These are phyloP conservation scores for Exsudoporus frostii DNA, from an alignment of 768 basidiomycete genomes.

Conservation along the genomic window DNA sequence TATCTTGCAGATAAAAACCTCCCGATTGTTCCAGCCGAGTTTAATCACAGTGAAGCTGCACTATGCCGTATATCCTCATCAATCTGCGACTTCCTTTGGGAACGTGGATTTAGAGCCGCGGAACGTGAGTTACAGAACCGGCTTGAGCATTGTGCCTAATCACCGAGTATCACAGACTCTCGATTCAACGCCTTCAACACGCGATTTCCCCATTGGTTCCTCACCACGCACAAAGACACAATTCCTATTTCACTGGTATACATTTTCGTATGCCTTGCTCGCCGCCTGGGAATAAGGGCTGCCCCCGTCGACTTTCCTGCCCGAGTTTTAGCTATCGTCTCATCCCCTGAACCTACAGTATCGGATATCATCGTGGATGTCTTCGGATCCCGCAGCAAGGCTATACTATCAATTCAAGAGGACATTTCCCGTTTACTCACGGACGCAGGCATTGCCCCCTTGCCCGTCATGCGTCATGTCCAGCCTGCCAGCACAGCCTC, in stretches of 20 bases:
- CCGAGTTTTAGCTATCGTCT: conserved; percentile 52
- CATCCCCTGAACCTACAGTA: conserved; percentile 33
- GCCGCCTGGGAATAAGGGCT: conserved; percentile 49
- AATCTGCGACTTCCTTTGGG: conserved; percentile 51
- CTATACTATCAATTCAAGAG: conserved; percentile 35
- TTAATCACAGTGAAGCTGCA: conserved; percentile 32
- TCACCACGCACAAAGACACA: conserved; percentile 45
- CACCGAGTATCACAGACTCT: conserved; percentile 24
- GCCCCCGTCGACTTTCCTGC: conserved; percentile 55
- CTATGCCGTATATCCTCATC: conserved; percentile 33
- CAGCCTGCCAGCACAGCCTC: conserved; percentile 30
- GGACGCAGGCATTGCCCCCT: conserved; percentile 24
- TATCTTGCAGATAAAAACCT: conserved; percentile 33
- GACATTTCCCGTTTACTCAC: conserved; percentile 35
- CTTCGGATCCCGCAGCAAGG: conserved; percentile 36
- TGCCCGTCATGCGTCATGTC: conserved; percentile 19
- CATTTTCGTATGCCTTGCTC: conserved; percentile 52
- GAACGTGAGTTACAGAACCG: conserved; percentile 33
- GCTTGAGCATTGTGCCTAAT: neutral
- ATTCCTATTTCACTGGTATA: conserved; percentile 62
- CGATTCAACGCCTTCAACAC: conserved; percentile 45
- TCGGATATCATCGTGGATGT: conserved; percentile 48
- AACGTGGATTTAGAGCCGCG: conserved; percentile 45
- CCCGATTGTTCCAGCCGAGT: conserved; percentile 27
- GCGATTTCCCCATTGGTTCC: conserved; percentile 58